Evolutionary conservation across 768 basidiomycete species (phyloP).

Genomic region (Glaciozyma martinii): DNA sequence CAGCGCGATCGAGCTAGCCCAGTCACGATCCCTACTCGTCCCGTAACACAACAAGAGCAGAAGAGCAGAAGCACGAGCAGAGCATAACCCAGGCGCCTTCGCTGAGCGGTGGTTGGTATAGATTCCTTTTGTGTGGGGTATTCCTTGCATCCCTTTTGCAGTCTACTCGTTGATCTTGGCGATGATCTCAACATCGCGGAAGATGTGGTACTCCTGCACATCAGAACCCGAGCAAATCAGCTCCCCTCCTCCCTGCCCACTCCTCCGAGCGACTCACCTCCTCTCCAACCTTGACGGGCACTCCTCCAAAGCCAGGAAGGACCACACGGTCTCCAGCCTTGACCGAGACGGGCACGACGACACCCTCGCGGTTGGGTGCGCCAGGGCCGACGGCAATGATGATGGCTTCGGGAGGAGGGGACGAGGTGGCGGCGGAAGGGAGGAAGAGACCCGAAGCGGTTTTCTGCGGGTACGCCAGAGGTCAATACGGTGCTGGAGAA

Average conservation of each 20-base stretch:
- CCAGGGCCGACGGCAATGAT: conserved; percentile 95
- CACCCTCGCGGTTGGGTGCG: conserved; percentile 77
- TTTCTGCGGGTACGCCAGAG: conserved; percentile 57
- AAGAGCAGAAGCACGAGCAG: too few relatives aligned
- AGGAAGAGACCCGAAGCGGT: conserved; percentile 94
- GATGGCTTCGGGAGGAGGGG: conserved; percentile 89
- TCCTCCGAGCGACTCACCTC: conserved; percentile 53
- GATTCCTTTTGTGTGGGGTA: too few relatives aligned
- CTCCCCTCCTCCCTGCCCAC: not conserved
- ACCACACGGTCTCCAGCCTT: conserved; percentile 86
- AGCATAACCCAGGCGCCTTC: too few relatives aligned
- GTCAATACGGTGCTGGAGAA: not conserved
- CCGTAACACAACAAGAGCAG: too few relatives aligned
- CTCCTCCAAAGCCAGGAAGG: conserved; percentile 93
- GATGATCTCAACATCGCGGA: conserved; percentile 89
- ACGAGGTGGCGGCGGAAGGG: conserved; percentile 74
- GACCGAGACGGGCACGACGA: conserved; percentile 62
- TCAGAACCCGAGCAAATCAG: not conserved
- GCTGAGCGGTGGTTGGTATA: too few relatives aligned
- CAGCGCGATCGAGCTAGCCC: too few relatives aligned
- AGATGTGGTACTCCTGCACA: conserved; percentile 79
- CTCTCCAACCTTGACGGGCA: conserved; percentile 89
- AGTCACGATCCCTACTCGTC: too few relatives aligned
- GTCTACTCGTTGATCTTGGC: conserved; percentile 83
- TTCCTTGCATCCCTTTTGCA: too few relatives aligned